phyloP scores from a whole-genome alignment of 1,284 basidiomycete species.

The Cutaneotrichosporon dermatis region DNA sequence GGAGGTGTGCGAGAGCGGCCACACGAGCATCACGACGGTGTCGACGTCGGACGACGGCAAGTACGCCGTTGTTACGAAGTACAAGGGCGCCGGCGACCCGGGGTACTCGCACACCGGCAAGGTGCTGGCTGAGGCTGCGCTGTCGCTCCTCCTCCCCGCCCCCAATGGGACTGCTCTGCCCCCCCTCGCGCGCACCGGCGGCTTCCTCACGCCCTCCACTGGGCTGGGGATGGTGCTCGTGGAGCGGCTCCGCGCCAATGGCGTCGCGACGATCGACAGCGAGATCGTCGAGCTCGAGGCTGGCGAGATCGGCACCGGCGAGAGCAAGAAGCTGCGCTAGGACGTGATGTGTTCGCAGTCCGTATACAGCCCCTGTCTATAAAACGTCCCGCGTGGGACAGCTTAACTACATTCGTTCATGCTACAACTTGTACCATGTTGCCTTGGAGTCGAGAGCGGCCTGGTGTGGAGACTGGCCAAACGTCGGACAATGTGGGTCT shows the following conservation, averaged over 20 bases:
- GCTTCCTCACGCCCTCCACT: conserved; percentile 70
- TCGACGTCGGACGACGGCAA: conserved; percentile 52
- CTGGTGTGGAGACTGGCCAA: too few relatives aligned
- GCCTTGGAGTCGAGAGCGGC: too few relatives aligned
- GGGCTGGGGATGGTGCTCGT: conserved; percentile 70
- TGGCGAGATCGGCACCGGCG: background rate
- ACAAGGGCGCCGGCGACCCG: conserved; percentile 68
- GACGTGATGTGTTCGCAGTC: too few relatives aligned
- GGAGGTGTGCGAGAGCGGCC: conserved; percentile 53
- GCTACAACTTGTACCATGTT: too few relatives aligned
- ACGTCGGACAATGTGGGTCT: too few relatives aligned
- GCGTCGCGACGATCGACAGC: conserved; percentile 25
- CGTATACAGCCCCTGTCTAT: too few relatives aligned
- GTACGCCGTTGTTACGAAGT: conserved; percentile 59
- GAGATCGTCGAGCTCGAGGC: conserved; percentile 17
- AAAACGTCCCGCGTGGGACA: too few relatives aligned
- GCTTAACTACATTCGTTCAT: too few relatives aligned
- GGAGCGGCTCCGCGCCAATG: conserved; percentile 54
- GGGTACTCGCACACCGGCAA: conserved; percentile 68
- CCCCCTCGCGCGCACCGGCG: conserved; percentile 59
- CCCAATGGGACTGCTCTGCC: conserved; percentile 55
- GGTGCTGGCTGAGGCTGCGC: conserved; percentile 72
- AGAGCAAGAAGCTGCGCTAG: conserved; percentile 11
- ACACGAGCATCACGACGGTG: conserved; percentile 58
- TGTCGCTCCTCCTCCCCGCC: conserved; percentile 57